Conservation (phyloP, 129 eudicot genomes). For the Centrapalus pauciflorus region DNA sequence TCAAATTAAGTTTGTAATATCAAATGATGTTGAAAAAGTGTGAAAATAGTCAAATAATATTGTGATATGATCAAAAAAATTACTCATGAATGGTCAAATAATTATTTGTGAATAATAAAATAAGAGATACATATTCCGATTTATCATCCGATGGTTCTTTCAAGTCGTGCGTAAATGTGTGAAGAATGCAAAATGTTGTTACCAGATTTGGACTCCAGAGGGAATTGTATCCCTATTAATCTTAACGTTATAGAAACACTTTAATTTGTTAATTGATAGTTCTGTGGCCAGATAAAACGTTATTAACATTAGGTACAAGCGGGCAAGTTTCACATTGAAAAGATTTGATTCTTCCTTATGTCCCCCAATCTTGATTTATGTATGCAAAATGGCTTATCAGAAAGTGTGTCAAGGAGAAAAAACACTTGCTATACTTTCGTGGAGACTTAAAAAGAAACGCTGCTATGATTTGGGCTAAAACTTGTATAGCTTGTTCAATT, state of each 20-base stretch:
- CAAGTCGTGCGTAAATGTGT: slow-evolving; percentile 77
- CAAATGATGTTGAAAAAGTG: no score
- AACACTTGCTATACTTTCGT: slow-evolving; percentile 77
- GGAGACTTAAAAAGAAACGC: slow-evolving; percentile 98
- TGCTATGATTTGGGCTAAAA: slow-evolving; percentile 41
- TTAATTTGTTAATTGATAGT: neutral
- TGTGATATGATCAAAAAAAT: no score
- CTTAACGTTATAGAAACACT: neutral
- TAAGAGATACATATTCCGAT: slow-evolving; percentile 96
- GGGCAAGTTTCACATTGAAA: slow-evolving; percentile 96
- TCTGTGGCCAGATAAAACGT: neutral
- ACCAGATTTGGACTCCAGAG: slow-evolving; percentile 98
- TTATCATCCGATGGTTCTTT: slow-evolving; percentile 99
- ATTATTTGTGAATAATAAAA: no score
- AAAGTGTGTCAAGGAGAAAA: slow-evolving; percentile 63
- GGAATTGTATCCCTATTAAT: slow-evolving; percentile 55
- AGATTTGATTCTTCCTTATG: slow-evolving; percentile 93
- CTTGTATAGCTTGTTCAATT: neutral
- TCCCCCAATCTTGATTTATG: slow-evolving; percentile 86
- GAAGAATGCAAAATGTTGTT: slow-evolving; percentile 90
- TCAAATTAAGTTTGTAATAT: no score
- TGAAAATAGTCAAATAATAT: no score
- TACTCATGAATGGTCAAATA: no score
- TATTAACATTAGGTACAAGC: slow-evolving; percentile 71
- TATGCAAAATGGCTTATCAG: slow-evolving; percentile 63